phyloP scores from a whole-genome alignment of 352 stramenopile genomes.

The Phytopythium helicoides region DNA sequence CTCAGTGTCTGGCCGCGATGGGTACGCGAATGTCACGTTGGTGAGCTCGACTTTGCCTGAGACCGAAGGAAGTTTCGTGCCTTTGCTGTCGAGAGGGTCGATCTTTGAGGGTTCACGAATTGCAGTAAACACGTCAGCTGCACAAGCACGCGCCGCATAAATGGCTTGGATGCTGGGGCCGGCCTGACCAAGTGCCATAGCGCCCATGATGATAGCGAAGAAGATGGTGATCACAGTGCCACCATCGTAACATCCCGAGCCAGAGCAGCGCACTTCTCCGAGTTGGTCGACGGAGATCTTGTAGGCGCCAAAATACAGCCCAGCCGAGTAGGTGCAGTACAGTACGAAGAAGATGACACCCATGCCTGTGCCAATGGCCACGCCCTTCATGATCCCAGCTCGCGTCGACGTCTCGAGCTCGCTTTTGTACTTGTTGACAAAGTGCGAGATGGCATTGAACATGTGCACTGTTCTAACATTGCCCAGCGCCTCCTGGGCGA shows the following conservation, averaged over 20 bases:
- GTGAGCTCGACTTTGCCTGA: constrained; percentile 77
- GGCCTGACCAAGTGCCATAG: constrained; percentile 39
- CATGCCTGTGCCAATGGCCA: constrained; percentile 33
- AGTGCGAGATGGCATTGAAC: constrained; percentile 41
- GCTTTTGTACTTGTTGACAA: constrained; percentile 36
- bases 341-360: constrained; percentile 36
- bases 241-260: constrained; percentile 34
- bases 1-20: constrained; percentile 34
- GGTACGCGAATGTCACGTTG: constrained; percentile 66
- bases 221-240: constrained; percentile 43
- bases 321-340: constrained; percentile 45
- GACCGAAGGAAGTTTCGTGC: constrained; percentile 17
- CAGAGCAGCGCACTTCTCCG: constrained; percentile 24
- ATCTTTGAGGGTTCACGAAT: too few species aligned
- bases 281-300: too few species aligned
- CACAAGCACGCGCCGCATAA: constrained; percentile 24
- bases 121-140: constrained; percentile 46
- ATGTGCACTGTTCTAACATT: constrained; percentile 59
- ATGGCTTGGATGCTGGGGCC: constrained; percentile 39
- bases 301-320: constrained; percentile 51
- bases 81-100: constrained; percentile 29
- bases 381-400: constrained; percentile 33
- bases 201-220: constrained; percentile 39
- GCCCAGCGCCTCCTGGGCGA: constrained; percentile 45
- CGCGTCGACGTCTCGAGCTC: constrained; percentile 20